Evolutionary conservation across 176 grass and related monocot genomes (phyloP).

Genomic region (Puccinellia tenuiflora): DNA sequence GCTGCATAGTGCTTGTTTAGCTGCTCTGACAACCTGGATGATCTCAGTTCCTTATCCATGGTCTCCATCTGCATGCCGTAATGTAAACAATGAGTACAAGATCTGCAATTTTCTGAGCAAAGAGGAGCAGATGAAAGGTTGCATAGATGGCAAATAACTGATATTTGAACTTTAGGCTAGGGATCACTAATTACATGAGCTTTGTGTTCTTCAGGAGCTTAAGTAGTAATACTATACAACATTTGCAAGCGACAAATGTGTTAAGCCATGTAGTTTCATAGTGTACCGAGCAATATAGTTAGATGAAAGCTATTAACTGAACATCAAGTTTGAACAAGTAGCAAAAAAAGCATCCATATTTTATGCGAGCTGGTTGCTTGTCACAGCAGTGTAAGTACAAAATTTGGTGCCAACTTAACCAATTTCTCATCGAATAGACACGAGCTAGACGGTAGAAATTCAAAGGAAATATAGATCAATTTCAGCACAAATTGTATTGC

Average conservation of each 20-base stretch:
- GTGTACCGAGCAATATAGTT: not conserved
- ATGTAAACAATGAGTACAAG: slow-evolving; percentile 25
- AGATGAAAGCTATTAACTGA: not conserved
- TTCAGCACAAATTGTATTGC: not conserved
- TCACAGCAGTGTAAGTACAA: not conserved
- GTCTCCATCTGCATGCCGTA: slow-evolving; percentile 73
- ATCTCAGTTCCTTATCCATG: slow-evolving; percentile 86
- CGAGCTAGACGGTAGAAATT: not conserved
- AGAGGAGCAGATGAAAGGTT: not conserved
- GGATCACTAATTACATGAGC: not conserved
- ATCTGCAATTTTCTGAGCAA: slow-evolving; percentile 16
- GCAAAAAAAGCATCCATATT: not conserved
- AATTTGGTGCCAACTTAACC: not conserved
- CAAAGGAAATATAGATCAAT: not conserved
- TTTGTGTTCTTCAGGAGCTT: not conserved
- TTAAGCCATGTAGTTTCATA: not conserved
- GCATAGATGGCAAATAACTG: not conserved
- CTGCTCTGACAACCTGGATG: slow-evolving; percentile 78
- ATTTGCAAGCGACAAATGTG: not conserved
- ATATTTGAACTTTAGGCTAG: slow-evolving; percentile 7
- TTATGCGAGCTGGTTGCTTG: not conserved
- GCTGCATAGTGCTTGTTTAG: slow-evolving; percentile 95
- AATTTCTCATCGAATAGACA: not conserved
- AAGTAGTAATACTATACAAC: not conserved
- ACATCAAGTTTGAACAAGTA: not conserved